Percentiles rank a stretch among this genome's conserved stretches.
phyloP scores from a whole-genome alignment of 2,329 filamentous ascomycete species.

The Chrysoporthe puriensis region DNA sequence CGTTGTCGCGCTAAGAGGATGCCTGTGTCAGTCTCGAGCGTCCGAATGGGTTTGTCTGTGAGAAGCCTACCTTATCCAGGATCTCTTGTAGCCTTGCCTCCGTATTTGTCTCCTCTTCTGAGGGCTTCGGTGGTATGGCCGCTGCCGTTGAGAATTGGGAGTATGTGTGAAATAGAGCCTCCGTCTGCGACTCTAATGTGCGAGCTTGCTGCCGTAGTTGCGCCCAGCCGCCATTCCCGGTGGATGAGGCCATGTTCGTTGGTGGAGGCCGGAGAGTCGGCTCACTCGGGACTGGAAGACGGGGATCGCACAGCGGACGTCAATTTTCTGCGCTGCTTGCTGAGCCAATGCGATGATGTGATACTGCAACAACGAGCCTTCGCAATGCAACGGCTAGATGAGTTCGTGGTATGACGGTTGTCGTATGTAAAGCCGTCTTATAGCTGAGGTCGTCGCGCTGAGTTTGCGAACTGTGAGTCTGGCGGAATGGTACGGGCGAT shows the following conservation, averaged over 20 bases:
- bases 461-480: background rate
- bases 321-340: background rate
- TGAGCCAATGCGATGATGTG: background rate
- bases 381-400: background rate
- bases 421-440: background rate
- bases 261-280: slow-evolving; percentile 1
- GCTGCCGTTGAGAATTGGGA: slow-evolving; percentile 85
- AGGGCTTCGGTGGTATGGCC: slow-evolving; percentile 80
- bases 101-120: slow-evolving; percentile 79
- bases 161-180: slow-evolving; percentile 81
- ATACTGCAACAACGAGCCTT: background rate
- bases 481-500: background rate
- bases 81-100: slow-evolving; percentile 84
- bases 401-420: background rate
- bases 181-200: slow-evolving; percentile 89
- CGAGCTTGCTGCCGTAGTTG: slow-evolving; percentile 92
- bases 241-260: slow-evolving; percentile 53
- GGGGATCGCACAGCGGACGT: background rate
- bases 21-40: slow-evolving; percentile 22
- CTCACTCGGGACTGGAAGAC: background rate
- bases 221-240: slow-evolving; percentile 76
- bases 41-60: background rate
- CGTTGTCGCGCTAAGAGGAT: slow-evolving; percentile 71
- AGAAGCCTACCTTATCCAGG: slow-evolving; percentile 69
- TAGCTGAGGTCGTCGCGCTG: background rate